A percentile compares a stretch with the other conserved stretches of the same genome.
Conservation (phyloP, 495 filamentous ascomycete species). For the Xylaria castorea region DNA sequence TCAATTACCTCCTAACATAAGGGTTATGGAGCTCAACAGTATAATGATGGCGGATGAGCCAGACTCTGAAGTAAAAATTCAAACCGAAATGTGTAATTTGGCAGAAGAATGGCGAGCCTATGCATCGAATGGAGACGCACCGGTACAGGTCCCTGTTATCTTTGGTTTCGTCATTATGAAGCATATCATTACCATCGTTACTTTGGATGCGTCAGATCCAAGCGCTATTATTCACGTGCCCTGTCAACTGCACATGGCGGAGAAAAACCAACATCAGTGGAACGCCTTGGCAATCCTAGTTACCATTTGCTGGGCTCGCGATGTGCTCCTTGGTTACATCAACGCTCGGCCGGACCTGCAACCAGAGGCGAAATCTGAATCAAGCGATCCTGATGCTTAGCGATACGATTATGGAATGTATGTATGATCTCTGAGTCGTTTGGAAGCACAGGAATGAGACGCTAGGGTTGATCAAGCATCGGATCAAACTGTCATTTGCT, state of each 20-base stretch:
- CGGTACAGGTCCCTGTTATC: constrained; percentile 28
- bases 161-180: constrained; percentile 42
- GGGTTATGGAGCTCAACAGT: constrained; percentile 29
- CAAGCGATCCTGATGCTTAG: constrained; percentile 40
- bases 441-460: not conserved
- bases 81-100: constrained; percentile 28
- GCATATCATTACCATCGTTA: constrained; percentile 40
- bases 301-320: constrained; percentile 44
- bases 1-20: constrained; percentile 27
- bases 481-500: not conserved
- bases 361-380: constrained; percentile 16
- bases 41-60: constrained; percentile 25
- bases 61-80: constrained; percentile 28
- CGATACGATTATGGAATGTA: not conserved
- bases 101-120: constrained; percentile 28
- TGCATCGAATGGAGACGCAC: constrained; percentile 18
- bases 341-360: constrained; percentile 19
- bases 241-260: constrained; percentile 38
- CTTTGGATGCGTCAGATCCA: constrained; percentile 34
- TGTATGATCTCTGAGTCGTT: not conserved
- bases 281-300: constrained; percentile 42
- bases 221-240: constrained; percentile 35
- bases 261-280: constrained; percentile 40
- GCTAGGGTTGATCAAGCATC: too few species aligned
- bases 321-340: constrained; percentile 27